A percentile compares a stretch with the other conserved stretches of the same genome.
Conservation (phyloP, 768 basidiomycete species). For the Dendrothele bispora region DNA sequence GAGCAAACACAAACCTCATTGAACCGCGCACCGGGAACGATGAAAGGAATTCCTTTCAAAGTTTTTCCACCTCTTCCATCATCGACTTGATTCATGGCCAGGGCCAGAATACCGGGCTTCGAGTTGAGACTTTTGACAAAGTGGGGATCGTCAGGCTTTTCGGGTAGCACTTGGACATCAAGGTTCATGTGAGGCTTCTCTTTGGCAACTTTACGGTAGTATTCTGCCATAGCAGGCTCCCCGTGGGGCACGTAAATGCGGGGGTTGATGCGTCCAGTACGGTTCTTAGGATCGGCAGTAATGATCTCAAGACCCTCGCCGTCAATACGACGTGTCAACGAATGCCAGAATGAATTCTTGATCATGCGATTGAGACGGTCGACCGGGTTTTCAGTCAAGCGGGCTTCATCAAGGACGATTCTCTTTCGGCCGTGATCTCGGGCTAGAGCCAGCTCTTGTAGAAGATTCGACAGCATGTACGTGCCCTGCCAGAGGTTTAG, state of each 20-base stretch:
- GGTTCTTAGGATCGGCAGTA: slow-evolving; percentile 97
- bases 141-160: slow-evolving; percentile 79
- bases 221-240: slow-evolving; percentile 92
- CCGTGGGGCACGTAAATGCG: slow-evolving; percentile 94
- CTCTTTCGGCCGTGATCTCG: slow-evolving; percentile 93
- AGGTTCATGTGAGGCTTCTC: slow-evolving; percentile 94
- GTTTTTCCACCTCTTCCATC: slow-evolving; percentile 77
- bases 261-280: slow-evolving; percentile 85
- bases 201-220: slow-evolving; percentile 87
- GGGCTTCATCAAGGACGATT: slow-evolving; percentile 98
- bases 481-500: slow-evolving; percentile 86
- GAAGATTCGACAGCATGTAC: slow-evolving; percentile 98
- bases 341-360: slow-evolving; percentile 97
- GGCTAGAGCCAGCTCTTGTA: slow-evolving; percentile 98
- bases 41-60: slow-evolving; percentile 92
- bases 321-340: slow-evolving; percentile 93
- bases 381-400: slow-evolving; percentile 95
- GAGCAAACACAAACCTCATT: slow-evolving; percentile 65
- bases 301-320: slow-evolving; percentile 97
- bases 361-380: slow-evolving; percentile 97
- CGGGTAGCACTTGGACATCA: slow-evolving; percentile 88
- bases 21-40: slow-evolving; percentile 94
- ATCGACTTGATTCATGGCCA: slow-evolving; percentile 93
- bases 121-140: slow-evolving; percentile 93
- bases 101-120: slow-evolving; percentile 90